phyloP scores from a whole-genome alignment of 2,329 filamentous ascomycete genomes.

The Cryphonectria naterciae region DNA sequence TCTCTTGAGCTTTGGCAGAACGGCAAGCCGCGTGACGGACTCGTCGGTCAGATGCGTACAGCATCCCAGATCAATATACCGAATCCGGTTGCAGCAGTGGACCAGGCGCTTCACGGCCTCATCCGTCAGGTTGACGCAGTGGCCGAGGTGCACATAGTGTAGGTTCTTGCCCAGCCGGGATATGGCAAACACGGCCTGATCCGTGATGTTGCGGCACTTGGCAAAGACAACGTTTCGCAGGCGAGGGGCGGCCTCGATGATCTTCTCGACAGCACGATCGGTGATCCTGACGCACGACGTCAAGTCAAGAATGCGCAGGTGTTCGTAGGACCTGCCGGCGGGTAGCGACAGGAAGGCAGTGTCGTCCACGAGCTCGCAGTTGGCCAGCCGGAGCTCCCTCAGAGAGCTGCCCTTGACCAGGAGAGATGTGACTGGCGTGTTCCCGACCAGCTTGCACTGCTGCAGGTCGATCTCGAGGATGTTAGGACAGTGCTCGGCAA shows the following conservation, averaged over 20 bases:
- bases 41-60: slow-evolving; percentile 86
- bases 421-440: slow-evolving; percentile 80
- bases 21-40: slow-evolving; percentile 82
- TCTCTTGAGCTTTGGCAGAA: slow-evolving; percentile 87
- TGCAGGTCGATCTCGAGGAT: slow-evolving; percentile 97
- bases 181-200: slow-evolving; percentile 84
- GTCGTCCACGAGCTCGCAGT: slow-evolving; percentile 84
- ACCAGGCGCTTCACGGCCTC: slow-evolving; percentile 83
- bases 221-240: slow-evolving; percentile 91
- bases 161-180: slow-evolving; percentile 91
- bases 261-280: slow-evolving; percentile 85
- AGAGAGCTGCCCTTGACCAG: slow-evolving; percentile 78
- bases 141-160: slow-evolving; percentile 94
- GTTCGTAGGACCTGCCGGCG: slow-evolving; percentile 72
- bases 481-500: slow-evolving; percentile 86
- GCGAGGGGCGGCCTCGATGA: slow-evolving; percentile 83
- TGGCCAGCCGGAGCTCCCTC: slow-evolving; percentile 86
- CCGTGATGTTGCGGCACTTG: slow-evolving; percentile 92
- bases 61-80: slow-evolving; percentile 98
- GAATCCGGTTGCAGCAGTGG: slow-evolving; percentile 84
- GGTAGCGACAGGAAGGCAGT: slow-evolving; percentile 84
- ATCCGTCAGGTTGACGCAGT: slow-evolving; percentile 91
- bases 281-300: slow-evolving; percentile 85
- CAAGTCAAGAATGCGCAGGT: slow-evolving; percentile 88
- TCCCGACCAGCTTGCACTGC: slow-evolving; percentile 79